These are phyloP conservation scores for Citeromyces nyonsensis DNA, from an alignment of 805 yeast genomes.

Conservation along the genomic window DNA sequence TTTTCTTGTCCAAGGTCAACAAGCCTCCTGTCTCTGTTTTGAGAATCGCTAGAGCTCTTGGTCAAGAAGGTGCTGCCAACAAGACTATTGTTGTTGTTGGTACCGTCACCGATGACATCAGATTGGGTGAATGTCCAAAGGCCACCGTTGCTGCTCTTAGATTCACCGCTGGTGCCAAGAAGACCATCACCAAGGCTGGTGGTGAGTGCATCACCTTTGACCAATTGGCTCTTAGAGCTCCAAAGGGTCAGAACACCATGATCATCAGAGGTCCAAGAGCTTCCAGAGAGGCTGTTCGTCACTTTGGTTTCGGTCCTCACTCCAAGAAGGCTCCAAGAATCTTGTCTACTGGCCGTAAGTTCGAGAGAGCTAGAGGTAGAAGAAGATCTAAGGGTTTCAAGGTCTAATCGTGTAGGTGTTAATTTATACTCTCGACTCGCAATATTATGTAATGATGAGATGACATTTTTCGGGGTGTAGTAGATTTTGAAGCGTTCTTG, in stretches of 20 bases:
- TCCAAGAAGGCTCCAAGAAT: slow-evolving; percentile 98
- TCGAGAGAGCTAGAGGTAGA: slow-evolving; percentile 99
- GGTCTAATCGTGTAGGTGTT: slow-evolving; percentile 47
- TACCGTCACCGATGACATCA: slow-evolving; percentile 96
- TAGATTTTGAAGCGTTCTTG: too few species aligned
- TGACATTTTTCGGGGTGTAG: background rate
- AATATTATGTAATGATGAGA: background rate
- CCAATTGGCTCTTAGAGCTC: slow-evolving; percentile 98
- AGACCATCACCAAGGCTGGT: slow-evolving; percentile 94
- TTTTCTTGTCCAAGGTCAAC: slow-evolving; percentile 97
- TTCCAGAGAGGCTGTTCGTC: slow-evolving; percentile 99
- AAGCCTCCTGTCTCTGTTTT: slow-evolving; percentile 98
- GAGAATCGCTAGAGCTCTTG: slow-evolving; percentile 74
- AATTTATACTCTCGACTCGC: background rate
- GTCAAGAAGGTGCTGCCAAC: slow-evolving; percentile 69
- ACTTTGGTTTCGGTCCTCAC: slow-evolving; percentile 99
- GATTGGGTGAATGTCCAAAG: slow-evolving; percentile 90
- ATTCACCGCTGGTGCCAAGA: slow-evolving; percentile 98
- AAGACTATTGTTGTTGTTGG: slow-evolving; percentile 97
- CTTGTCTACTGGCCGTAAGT: slow-evolving; percentile 95
- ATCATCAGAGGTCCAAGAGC: slow-evolving; percentile 97
- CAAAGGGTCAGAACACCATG: slow-evolving; percentile 98
- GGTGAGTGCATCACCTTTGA: slow-evolving; percentile 99
- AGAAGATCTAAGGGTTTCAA: slow-evolving; percentile 99
- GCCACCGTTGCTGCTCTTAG: slow-evolving; percentile 97